Base-by-base conservation (phyloP, 176 grass and related monocot genomes). In the Poa pratensis region DNA sequence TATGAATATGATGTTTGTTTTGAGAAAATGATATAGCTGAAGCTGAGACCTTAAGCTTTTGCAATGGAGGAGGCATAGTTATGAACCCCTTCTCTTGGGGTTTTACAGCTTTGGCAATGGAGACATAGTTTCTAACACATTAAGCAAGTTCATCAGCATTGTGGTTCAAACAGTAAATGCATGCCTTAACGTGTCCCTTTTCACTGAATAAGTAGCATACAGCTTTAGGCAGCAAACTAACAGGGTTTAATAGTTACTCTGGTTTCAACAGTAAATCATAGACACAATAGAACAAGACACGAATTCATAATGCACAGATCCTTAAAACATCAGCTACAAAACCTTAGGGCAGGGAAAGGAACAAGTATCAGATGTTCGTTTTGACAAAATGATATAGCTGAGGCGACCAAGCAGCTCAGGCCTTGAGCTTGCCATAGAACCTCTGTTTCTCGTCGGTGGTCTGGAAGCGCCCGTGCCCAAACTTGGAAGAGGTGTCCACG, bases 401-500 rank as follows among this genome's bases (percentile, higher is more conserved):
- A 5, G 0, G 39, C 8, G 5, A 3, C 0, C 9, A 7, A 23
- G 30, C 11, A 59, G 40, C 51, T 82, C 83, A 89, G 5, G 85
- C 87, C 87, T 94, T 94, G 78, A 90, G 46, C 87, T 82, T 90
- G 73, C 96, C 96, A 0, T 78, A 98, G 80, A 86, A 88, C 86
- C 59, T 98, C 89, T 98, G 89, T 83, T 98, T 98, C 86, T 98
- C 96, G 3, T 95, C 79, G 0, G 96, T 98, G 13, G 96, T 95
- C 91, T 98, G 96, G 91, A 98, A 98, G 42, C 96, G 96, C 0
- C 96, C 96, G 1, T 98, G 96, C 11, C 96, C 96, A 0, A 98
- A 98, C 89, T 98, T 98, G 83, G 96, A 95, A 9, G 96, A 98
- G 69, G 96, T 95, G 86, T 98, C 96, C 5, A 98, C 67, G 22